phyloP scores from a whole-genome alignment of 371 early-diverging fungal species.

The Mucor circinelloides region DNA sequence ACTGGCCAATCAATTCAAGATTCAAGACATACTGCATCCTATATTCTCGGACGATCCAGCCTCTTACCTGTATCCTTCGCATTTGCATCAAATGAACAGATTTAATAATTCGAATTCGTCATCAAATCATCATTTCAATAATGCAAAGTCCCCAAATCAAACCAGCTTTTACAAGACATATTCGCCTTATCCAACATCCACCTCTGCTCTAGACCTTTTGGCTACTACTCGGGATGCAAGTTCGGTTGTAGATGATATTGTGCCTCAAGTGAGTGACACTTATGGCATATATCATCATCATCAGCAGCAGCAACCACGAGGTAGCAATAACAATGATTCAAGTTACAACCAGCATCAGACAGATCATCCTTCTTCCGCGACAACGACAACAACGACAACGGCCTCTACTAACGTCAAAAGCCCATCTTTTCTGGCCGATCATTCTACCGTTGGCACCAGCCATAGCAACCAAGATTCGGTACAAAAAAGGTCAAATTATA shows the following conservation, averaged over 20 bases:
- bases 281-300: background rate
- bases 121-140: background rate
- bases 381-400: background rate
- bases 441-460: background rate
- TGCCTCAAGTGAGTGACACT: background rate
- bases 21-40: slow-evolving; percentile 65
- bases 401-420: slow-evolving; percentile 1
- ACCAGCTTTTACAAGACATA: background rate
- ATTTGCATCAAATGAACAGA: slow-evolving; percentile 16
- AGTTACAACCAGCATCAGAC: background rate
- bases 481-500: background rate
- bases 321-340: background rate
- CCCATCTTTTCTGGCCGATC: background rate
- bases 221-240: background rate
- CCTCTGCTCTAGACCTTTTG: background rate
- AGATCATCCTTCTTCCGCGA: background rate
- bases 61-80: slow-evolving; percentile 24
- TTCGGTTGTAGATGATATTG: background rate
- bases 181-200: background rate
- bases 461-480: background rate
- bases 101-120: slow-evolving; percentile 2
- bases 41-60: slow-evolving; percentile 66
- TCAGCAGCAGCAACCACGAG: background rate
- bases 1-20: slow-evolving; percentile 64
- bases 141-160: background rate